Evolutionary conservation across 345 rosid species (phyloP).

Genomic region (Jatropha curcas): DNA sequence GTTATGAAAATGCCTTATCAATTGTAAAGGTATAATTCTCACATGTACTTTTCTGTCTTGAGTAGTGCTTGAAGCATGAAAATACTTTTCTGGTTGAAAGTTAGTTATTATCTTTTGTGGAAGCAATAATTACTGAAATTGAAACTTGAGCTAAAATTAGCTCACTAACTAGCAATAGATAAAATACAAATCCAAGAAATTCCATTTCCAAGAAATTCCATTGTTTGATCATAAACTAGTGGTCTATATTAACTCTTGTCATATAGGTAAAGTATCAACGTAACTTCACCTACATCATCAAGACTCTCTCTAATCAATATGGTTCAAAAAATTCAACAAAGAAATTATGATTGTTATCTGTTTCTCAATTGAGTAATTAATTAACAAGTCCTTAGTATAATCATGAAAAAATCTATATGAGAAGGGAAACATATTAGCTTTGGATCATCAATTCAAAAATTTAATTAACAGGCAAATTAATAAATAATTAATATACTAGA

Average conservation of each 20-base stretch:
- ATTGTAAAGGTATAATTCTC: neutral
- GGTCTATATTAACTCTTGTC: neutral
- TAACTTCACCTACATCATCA: neutral
- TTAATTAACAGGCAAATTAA: neutral
- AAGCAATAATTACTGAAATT: conserved; percentile 9
- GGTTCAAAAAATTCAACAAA: neutral
- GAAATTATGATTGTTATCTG: neutral
- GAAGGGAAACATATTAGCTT: neutral
- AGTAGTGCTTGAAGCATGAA: neutral
- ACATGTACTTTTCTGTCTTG: neutral
- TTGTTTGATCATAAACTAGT: neutral
- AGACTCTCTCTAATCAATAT: neutral
- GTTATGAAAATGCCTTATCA: neutral
- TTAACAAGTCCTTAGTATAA: neutral
- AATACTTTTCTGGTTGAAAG: neutral
- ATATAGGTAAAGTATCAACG: neutral
- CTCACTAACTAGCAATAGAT: neutral
- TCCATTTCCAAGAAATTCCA: too few relatives aligned
- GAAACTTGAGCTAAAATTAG: neutral
- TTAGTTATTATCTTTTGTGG: neutral
- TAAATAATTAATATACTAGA: neutral
- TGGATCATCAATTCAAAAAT: neutral
- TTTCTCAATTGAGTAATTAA: neutral
- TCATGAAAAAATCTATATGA: neutral
- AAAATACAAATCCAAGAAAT: neutral